phyloP scores from a whole-genome alignment of 257 asterid genomes.

The Fraxinus americana region DNA sequence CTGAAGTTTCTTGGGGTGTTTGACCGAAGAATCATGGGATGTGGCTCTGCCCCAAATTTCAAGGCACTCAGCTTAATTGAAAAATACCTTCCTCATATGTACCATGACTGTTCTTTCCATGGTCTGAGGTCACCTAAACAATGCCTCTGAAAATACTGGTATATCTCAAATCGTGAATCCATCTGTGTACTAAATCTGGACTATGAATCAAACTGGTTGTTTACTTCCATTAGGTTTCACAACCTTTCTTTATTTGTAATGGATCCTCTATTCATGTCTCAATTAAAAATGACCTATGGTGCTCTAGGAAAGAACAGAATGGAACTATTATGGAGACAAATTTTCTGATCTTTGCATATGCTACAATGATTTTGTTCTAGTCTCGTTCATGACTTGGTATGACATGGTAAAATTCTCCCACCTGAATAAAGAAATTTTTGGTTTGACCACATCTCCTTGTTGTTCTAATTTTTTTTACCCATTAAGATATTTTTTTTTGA shows the following conservation, averaged over 20 bases:
- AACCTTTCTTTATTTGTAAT: constrained; percentile 4
- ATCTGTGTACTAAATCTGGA: background rate
- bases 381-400: constrained; percentile 9
- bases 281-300: background rate
- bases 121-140: background rate
- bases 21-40: background rate
- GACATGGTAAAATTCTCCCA: background rate
- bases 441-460: constrained; percentile 18
- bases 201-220: background rate
- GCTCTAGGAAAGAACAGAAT: constrained; percentile 2
- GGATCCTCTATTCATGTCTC: background rate
- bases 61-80: background rate
- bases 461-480: constrained; percentile 5
- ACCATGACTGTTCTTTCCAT: background rate
- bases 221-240: constrained; percentile 1
- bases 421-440: background rate
- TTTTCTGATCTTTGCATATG: constrained; percentile 5
- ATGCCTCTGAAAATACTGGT: background rate
- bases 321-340: background rate
- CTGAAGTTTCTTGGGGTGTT: background rate
- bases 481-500: background rate
- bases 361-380: background rate
- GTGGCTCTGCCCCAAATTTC: background rate
- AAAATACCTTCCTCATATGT: background rate
- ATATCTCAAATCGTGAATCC: background rate